phyloP scores from a whole-genome alignment of 805 yeast species.

The Candida mattraensis region DNA sequence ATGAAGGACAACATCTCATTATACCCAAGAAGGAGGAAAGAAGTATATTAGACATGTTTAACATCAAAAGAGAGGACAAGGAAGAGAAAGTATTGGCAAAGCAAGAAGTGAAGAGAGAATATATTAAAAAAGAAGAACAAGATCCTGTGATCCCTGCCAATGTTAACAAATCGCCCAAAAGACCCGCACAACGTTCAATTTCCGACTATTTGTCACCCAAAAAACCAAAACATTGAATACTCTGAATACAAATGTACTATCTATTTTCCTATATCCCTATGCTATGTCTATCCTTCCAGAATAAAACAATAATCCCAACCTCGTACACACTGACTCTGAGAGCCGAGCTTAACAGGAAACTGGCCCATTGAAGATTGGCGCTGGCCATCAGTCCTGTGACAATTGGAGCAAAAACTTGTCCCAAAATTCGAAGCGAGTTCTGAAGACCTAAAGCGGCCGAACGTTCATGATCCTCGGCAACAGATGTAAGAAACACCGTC shows the following conservation, averaged over 20 bases:
- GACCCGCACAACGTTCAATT: neutral
- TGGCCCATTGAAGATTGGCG: conserved; percentile 39
- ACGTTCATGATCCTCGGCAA: conserved; percentile 40
- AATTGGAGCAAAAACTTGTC: conserved; percentile 43
- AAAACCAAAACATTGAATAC: too few species aligned
- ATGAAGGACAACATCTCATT: conserved; percentile 44
- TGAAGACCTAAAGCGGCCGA: conserved; percentile 46
- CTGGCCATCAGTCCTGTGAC: conserved; percentile 41
- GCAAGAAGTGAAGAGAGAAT: neutral
- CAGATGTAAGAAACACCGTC: conserved; percentile 44
- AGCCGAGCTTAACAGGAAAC: conserved; percentile 42
- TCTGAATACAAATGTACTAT: neutral
- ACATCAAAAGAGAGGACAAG: conserved; percentile 6
- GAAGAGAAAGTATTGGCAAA: conserved; percentile 1
- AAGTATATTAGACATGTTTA: conserved; percentile 2
- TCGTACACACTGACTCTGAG: conserved; percentile 41
- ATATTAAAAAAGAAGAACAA: conserved; percentile 1
- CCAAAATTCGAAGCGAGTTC: conserved; percentile 43
- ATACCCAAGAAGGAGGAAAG: conserved; percentile 15
- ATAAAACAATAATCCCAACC: conserved; percentile 35
- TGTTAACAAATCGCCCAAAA: neutral
- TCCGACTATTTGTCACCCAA: too few species aligned
- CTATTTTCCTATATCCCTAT: conserved; percentile 5
- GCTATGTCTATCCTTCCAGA: conserved; percentile 28
- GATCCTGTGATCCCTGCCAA: conserved; percentile 1